Percentiles rank a stretch among this genome's conserved stretches.
Conservation (phyloP, 2,329 filamentous ascomycete species). For the Cephalotrichum gorgonifer region DNA sequence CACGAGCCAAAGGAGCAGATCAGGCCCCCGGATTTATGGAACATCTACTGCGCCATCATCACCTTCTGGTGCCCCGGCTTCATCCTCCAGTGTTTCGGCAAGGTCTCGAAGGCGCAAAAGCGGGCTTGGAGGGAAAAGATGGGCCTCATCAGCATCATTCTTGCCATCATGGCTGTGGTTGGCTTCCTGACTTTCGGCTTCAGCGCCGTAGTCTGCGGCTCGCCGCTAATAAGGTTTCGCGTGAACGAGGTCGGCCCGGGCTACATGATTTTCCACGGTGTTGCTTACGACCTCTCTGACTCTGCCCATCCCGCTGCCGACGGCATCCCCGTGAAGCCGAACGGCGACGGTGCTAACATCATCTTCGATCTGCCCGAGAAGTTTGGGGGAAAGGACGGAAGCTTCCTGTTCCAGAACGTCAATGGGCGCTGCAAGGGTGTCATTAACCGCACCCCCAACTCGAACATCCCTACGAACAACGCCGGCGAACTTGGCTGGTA, state of each 20-base stretch:
- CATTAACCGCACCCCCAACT: conserved; percentile 61
- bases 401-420: conserved; percentile 96
- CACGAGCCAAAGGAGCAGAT: conserved; percentile 50
- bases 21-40: conserved; percentile 81
- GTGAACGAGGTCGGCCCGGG: conserved; percentile 71
- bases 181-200: conserved; percentile 97
- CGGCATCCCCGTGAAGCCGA: conserved; percentile 53
- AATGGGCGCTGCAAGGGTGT: conserved; percentile 92
- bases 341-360: conserved; percentile 58
- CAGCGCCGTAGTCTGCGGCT: conserved; percentile 74
- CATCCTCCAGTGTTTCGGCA: conserved; percentile 75
- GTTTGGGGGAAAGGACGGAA: conserved; percentile 82
- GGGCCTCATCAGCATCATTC: conserved; percentile 87
- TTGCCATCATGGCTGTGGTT: conserved; percentile 77
- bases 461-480: conserved; percentile 68
- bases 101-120: conserved; percentile 73
- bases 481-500: conserved; percentile 83
- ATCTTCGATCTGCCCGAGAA: conserved; percentile 76
- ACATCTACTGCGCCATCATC: conserved; percentile 84
- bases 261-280: conserved; percentile 95
- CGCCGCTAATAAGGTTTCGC: conserved; percentile 60
- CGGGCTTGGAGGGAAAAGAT: conserved; percentile 98
- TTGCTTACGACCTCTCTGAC: conserved; percentile 70
- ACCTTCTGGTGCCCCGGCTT: conserved; percentile 93
- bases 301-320: conserved; percentile 72